Conservation (phyloP, 1,139 yeast species). For the Waltiozyma sp. region DNA sequence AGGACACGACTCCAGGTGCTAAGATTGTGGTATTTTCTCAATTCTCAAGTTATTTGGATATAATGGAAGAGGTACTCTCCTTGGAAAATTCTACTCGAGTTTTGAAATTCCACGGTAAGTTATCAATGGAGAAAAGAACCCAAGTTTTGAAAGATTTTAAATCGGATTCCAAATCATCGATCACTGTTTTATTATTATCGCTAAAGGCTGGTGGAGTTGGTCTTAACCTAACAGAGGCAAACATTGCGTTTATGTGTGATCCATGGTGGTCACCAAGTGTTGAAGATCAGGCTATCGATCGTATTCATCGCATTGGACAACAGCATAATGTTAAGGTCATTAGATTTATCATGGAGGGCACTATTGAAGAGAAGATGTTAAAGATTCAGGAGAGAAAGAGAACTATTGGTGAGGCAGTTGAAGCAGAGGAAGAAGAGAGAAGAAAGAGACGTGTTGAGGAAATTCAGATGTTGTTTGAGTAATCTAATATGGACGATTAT, state of each 20-base stretch:
- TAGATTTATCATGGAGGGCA: slow-evolving; percentile 70
- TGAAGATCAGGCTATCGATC: slow-evolving; percentile 91
- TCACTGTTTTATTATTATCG: slow-evolving; percentile 58
- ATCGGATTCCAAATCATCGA: slow-evolving; percentile 17
- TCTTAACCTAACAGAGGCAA: slow-evolving; percentile 75
- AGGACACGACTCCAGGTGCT: slow-evolving; percentile 47
- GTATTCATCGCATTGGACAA: slow-evolving; percentile 91
- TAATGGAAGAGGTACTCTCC: slow-evolving; percentile 53
- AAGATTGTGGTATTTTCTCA: slow-evolving; percentile 88
- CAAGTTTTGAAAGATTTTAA: slow-evolving; percentile 48
- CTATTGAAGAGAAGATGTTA: slow-evolving; percentile 88
- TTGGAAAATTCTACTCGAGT: slow-evolving; percentile 36
- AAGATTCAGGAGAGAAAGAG: slow-evolving; percentile 79
- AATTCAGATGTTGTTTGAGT: slow-evolving; percentile 62
- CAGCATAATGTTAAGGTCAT: slow-evolving; percentile 58
- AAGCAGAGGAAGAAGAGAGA: slow-evolving; percentile 70
- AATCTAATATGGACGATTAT: neutral
- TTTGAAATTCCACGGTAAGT: slow-evolving; percentile 72
- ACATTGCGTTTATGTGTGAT: slow-evolving; percentile 85
- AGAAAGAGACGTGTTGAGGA: slow-evolving; percentile 71
- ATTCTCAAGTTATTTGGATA: slow-evolving; percentile 73
- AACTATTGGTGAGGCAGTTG: slow-evolving; percentile 77
- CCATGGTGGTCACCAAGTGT: slow-evolving; percentile 98
- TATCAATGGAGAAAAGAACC: slow-evolving; percentile 58
- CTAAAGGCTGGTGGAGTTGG: slow-evolving; percentile 97